Evolutionary conservation across 2,329 filamentous ascomycete genomes (phyloP), one percentile per base, ranked within the genome.

Genomic region (Trichoderma koningii): DNA sequence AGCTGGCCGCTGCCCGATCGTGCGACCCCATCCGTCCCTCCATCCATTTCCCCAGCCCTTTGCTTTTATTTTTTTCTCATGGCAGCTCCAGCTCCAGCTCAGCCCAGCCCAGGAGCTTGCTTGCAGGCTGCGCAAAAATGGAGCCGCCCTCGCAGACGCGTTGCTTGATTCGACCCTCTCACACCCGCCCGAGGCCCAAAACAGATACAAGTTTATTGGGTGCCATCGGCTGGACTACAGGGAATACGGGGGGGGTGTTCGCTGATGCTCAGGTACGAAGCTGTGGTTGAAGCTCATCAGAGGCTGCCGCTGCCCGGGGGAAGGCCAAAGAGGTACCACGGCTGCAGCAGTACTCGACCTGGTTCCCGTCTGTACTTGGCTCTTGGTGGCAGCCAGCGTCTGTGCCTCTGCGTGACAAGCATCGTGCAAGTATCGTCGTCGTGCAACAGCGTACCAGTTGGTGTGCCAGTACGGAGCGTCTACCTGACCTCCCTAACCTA

Each of bases 31-130:
- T 63, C 38, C 44, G 41, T 23, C 34, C 34, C 34, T 38, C 34
- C 34, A 38, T 12, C 12, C 34, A 30, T 30, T 30, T 44, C 48
- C 61, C 51, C 61, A 63, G 61, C 52, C 52, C 30, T 55, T 55
- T 63, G 34, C 34, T 38, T 38, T 38, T 38, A 38, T 38, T 38
- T 48, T 23, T 63, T 19, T 30, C 28, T 26, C 44, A 50, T 30
- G 23, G 23, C 55, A 45, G 45, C 50, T 53, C 50, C 59, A 45
- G 42, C 60, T 55, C 61, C 51, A 55, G 51, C 61, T 63, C 62
- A 64, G 62, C 62, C 53, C 62, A 51, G 62, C 62, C 53, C 45
- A 64, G 38, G 51, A 64, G 62, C 55, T 64, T 64, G 62, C 62
- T 64, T 64, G 62, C 53, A 64, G 62, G 53, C 34, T 57, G 62